Conservation (phyloP, 2,329 filamentous ascomycete species). For the Diaporthe vexans region DNA sequence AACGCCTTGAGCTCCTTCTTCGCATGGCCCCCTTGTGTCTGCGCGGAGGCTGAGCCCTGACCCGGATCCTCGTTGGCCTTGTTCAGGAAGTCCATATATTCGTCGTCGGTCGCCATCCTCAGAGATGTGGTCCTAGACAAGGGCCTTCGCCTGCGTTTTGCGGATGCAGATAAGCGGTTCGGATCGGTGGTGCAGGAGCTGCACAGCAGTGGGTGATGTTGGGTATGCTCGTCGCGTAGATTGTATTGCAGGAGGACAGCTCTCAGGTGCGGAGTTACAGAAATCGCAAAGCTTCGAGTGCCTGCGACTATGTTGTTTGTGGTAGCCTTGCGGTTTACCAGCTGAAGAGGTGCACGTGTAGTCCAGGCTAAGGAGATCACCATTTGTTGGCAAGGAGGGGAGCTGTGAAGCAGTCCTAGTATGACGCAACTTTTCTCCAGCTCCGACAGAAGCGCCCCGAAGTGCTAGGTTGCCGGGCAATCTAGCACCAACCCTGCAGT, state of each 20-base stretch:
- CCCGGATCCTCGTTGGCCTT: conserved; percentile 87
- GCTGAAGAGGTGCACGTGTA: neutral
- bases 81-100: conserved; percentile 87
- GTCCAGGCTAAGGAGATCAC: neutral
- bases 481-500: conserved; percentile 1
- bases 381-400: conserved; percentile 32
- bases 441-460: neutral
- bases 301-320: neutral
- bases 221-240: neutral
- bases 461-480: neutral
- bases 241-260: neutral
- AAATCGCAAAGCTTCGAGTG: neutral
- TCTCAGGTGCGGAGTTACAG: neutral
- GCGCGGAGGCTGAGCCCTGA: conserved; percentile 62
- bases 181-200: neutral
- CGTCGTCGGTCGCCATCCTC: conserved; percentile 81
- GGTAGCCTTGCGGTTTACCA: neutral
- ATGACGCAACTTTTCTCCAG: conserved; percentile 35
- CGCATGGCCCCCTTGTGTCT: conserved; percentile 43
- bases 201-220: neutral
- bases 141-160: neutral
- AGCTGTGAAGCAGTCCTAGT: neutral
- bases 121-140: neutral
- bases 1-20: conserved; percentile 63
- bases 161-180: conserved; percentile 32